phyloP scores from a whole-genome alignment of 768 basidiomycete genomes.

The Favolaschia claudopus region DNA sequence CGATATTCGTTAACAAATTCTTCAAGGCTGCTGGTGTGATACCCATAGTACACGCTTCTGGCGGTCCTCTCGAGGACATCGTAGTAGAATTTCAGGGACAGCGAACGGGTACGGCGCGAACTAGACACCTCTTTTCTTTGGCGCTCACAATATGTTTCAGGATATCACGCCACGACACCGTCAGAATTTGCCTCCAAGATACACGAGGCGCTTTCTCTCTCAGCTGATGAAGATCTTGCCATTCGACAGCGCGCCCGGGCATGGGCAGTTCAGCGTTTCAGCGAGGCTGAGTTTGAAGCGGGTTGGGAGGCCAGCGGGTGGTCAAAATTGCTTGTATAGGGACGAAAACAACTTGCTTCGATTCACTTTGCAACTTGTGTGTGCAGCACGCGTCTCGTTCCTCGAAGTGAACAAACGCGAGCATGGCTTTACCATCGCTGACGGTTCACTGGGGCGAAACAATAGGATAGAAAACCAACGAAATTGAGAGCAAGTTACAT shows the following conservation, averaged over 20 bases:
- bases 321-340: conserved; percentile 43
- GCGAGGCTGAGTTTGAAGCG: conserved; percentile 77
- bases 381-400: too few relatives aligned
- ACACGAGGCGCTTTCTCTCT: conserved; percentile 66
- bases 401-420: too few relatives aligned
- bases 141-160: conserved; percentile 47
- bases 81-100: conserved; percentile 79
- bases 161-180: conserved; percentile 79
- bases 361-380: too few relatives aligned
- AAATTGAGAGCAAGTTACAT: too few relatives aligned
- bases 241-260: conserved; percentile 74
- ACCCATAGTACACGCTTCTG: conserved; percentile 91
- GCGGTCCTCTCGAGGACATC: conserved; percentile 91
- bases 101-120: conserved; percentile 61
- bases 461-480: too few relatives aligned
- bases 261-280: conserved; percentile 79
- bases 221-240: conserved; percentile 58
- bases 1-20: conserved; percentile 3
- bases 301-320: conserved; percentile 77
- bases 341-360: too few relatives aligned
- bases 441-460: too few relatives aligned
- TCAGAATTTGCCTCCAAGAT: conserved; percentile 73
- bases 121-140: neutral
- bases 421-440: too few relatives aligned
- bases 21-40: conserved; percentile 91